phyloP scores from a whole-genome alignment of 139 green algal species.

The Tetradesmus lagerheimii region DNA sequence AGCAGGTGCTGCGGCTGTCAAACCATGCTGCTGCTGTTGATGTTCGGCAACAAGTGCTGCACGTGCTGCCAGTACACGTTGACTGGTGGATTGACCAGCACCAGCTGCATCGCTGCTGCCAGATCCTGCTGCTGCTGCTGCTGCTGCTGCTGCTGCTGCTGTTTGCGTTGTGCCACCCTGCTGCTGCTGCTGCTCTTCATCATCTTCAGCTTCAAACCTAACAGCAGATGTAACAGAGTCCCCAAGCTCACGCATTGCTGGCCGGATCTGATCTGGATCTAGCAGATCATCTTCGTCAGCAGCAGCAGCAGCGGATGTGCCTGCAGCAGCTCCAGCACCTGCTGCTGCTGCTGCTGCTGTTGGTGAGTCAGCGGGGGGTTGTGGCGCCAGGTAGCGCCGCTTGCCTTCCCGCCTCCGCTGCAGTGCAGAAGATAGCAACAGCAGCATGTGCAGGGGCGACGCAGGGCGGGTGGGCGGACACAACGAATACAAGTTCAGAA shows the following conservation, averaged over 20 bases:
- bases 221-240: conserved; percentile 29
- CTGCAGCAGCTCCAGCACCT: not conserved
- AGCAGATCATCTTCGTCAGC: conserved; percentile 1
- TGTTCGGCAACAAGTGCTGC: not conserved
- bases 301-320: not conserved
- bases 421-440: not conserved
- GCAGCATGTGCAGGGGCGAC: too few relatives aligned
- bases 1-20: not conserved
- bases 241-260: conserved; percentile 28
- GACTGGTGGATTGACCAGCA: not conserved
- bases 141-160: not conserved
- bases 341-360: conserved; percentile 17
- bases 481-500: not conserved
- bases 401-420: conserved; percentile 20
- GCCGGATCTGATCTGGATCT: conserved; percentile 25
- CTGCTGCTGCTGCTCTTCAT: not conserved
- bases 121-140: not conserved
- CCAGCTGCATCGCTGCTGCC: not conserved
- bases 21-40: not conserved
- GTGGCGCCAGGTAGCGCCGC: conserved; percentile 24
- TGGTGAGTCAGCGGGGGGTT: not conserved
- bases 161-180: not conserved
- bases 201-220: conserved; percentile 33
- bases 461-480: too few relatives aligned
- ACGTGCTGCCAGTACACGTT: conserved; percentile 1